Percentiles rank a stretch among this genome's conserved stretches.
These are phyloP conservation scores for Calonectria honghensis DNA, from an alignment of 2,329 filamentous ascomycete species.

Conservation along the genomic window DNA sequence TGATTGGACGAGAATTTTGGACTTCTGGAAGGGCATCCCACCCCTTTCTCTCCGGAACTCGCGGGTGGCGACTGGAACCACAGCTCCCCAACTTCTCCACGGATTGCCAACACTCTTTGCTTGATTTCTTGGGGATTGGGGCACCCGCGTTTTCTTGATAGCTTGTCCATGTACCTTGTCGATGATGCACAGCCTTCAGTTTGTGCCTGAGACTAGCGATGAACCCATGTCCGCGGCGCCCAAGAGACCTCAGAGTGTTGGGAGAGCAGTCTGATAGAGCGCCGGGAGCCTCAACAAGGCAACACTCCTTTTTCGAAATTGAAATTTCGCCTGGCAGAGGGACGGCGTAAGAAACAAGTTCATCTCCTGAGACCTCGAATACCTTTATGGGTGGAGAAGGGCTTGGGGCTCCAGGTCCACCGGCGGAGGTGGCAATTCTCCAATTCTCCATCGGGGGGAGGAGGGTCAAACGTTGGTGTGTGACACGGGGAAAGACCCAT, in stretches of 20 bases:
- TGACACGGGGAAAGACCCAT: not conserved
- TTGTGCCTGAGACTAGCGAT: not conserved
- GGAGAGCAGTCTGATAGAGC: not conserved
- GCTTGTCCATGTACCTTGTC: slow-evolving; percentile 18
- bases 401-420: slow-evolving; percentile 16
- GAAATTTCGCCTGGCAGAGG: not conserved
- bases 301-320: too few species aligned
- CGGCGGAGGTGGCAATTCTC: slow-evolving; percentile 20
- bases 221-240: not conserved
- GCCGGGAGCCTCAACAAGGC: not conserved
- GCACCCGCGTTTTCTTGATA: slow-evolving; percentile 15
- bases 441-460: slow-evolving; percentile 15
- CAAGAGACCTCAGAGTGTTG: not conserved
- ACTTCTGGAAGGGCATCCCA: not conserved
- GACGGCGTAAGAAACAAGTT: not conserved
- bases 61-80: slow-evolving; percentile 16
- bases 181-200: slow-evolving; percentile 17
- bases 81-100: slow-evolving; percentile 27
- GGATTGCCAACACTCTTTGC: slow-evolving; percentile 2
- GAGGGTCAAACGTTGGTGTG: slow-evolving; percentile 15
- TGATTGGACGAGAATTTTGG: not conserved
- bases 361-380: slow-evolving; percentile 8
- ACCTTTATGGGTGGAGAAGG: slow-evolving; percentile 3
- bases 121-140: slow-evolving; percentile 19
- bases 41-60: slow-evolving; percentile 8